phyloP scores from a whole-genome alignment of 2,329 filamentous ascomycete genomes.

The Annulohypoxylon truncatum region DNA sequence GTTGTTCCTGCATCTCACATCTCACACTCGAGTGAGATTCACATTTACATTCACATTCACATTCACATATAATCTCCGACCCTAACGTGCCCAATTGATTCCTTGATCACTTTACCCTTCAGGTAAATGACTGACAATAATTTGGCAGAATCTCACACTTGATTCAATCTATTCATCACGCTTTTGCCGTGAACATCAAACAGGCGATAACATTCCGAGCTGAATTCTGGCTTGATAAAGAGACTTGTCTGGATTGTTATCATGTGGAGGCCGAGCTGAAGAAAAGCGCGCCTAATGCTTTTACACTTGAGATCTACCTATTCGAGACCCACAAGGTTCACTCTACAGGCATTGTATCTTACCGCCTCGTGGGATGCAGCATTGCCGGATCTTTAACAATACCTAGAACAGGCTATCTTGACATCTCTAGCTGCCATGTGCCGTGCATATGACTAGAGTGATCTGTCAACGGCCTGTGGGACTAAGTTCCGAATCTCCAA shows the following conservation, averaged over 20 bases:
- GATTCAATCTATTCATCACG: not conserved
- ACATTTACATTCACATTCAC: not conserved
- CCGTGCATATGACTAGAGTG: constrained; percentile 1
- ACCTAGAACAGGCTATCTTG: not conserved
- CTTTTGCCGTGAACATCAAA: not conserved
- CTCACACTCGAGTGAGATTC: not conserved
- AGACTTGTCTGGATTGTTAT: not conserved
- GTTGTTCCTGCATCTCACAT: constrained; percentile 2
- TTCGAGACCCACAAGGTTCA: not conserved
- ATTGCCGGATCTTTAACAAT: constrained; percentile 1
- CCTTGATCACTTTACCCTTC: constrained; percentile 6
- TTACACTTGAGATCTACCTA: not conserved
- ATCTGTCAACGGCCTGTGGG: not conserved
- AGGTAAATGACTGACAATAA: not conserved
- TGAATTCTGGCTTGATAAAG: not conserved
- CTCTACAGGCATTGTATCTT: constrained; percentile 1
- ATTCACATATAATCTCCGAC: constrained; percentile 3
- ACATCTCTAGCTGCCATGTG: constrained; percentile 18
- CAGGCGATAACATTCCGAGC: not conserved
- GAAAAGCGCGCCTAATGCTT: not conserved
- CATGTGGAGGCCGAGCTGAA: not conserved
- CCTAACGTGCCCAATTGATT: constrained; percentile 13
- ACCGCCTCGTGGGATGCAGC: constrained; percentile 14
- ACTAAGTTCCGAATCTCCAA: constrained; percentile 28
- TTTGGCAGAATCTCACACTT: not conserved